Evolutionary conservation across 257 asterid genomes (phyloP).

Genomic region (Salvia hispanica): DNA sequence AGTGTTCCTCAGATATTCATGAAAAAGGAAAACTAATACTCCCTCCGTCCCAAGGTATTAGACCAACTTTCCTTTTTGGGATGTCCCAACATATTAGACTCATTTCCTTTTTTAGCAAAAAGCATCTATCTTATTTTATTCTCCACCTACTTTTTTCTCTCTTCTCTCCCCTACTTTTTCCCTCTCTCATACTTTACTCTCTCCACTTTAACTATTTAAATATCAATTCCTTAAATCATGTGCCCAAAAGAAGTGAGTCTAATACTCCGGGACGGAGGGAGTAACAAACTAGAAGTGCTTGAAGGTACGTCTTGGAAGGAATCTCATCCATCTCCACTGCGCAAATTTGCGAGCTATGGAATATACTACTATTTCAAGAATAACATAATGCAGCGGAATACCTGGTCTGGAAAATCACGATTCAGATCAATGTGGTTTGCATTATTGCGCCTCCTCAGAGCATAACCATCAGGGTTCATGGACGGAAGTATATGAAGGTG

Average conservation of each 20-base stretch:
- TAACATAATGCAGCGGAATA: constrained; percentile 35
- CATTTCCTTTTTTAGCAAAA: too few species aligned
- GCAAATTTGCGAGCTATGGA: constrained; percentile 6
- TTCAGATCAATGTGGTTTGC: constrained; percentile 75
- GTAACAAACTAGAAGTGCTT: constrained; percentile 12
- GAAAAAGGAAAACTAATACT: not conserved
- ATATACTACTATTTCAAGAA: constrained; percentile 16
- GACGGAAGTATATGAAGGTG: constrained; percentile 91
- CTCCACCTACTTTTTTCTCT: too few species aligned
- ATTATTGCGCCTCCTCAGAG: constrained; percentile 62
- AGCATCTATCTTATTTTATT: too few species aligned
- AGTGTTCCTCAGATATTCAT: not conserved
- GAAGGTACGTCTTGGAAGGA: not conserved
- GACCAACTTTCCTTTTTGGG: too few species aligned
- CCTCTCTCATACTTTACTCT: too few species aligned
- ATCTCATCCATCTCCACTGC: constrained; percentile 17
- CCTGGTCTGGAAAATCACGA: constrained; percentile 95
- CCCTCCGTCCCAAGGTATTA: too few species aligned
- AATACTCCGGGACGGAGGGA: too few species aligned
- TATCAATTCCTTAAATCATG: too few species aligned
- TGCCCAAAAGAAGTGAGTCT: too few species aligned
- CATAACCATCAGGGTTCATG: constrained; percentile 81
- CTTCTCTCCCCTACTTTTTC: too few species aligned
- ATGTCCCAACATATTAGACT: too few species aligned
- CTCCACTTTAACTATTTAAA: too few species aligned